These are phyloP conservation scores for Lichina pygmaea DNA, from an alignment of 495 filamentous ascomycete genomes.

Conservation along the genomic window DNA sequence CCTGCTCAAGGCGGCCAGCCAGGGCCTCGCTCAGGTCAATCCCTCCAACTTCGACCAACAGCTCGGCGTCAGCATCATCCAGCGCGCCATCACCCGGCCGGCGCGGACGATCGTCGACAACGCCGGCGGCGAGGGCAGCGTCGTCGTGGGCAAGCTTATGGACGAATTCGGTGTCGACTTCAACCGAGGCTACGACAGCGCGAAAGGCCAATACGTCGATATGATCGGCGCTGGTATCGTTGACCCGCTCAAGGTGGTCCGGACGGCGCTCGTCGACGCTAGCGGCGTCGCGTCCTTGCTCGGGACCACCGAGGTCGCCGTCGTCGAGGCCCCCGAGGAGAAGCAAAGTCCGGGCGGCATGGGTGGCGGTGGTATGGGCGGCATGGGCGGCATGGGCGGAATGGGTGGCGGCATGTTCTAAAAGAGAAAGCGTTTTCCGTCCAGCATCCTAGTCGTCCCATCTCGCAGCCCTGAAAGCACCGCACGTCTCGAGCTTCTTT, in stretches of 20 bases:
- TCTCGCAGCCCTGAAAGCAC: too few relatives aligned
- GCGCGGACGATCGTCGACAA: conserved; percentile 94
- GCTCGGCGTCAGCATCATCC: conserved; percentile 90
- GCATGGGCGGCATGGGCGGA: conserved; percentile 35
- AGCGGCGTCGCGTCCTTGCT: conserved; percentile 90
- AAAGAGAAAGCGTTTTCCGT: conserved; percentile 5
- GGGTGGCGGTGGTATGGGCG: conserved; percentile 17
- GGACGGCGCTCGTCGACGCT: conserved; percentile 80
- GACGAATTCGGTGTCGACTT: conserved; percentile 83
- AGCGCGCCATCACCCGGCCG: conserved; percentile 85
- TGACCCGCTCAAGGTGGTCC: conserved; percentile 96
- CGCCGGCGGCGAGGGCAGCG: conserved; percentile 82
- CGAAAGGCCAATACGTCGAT: conserved; percentile 92
- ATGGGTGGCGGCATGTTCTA: conserved; percentile 41
- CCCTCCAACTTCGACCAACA: conserved; percentile 93
- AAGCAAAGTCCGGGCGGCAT: conserved; percentile 32
- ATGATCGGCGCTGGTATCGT: conserved; percentile 95
- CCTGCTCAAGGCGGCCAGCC: conserved; percentile 84
- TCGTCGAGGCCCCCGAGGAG: conserved; percentile 86
- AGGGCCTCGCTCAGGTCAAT: conserved; percentile 62
- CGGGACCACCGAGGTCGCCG: conserved; percentile 92
- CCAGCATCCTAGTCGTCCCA: neutral
- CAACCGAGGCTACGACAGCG: conserved; percentile 92
- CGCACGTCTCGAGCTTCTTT: too few relatives aligned
- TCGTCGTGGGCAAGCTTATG: conserved; percentile 91